A percentile compares a stretch with the other conserved stretches of the same genome.
These are phyloP conservation scores for Earliella scabrosa DNA, from an alignment of 1,284 basidiomycete genomes.

Conservation along the genomic window DNA sequence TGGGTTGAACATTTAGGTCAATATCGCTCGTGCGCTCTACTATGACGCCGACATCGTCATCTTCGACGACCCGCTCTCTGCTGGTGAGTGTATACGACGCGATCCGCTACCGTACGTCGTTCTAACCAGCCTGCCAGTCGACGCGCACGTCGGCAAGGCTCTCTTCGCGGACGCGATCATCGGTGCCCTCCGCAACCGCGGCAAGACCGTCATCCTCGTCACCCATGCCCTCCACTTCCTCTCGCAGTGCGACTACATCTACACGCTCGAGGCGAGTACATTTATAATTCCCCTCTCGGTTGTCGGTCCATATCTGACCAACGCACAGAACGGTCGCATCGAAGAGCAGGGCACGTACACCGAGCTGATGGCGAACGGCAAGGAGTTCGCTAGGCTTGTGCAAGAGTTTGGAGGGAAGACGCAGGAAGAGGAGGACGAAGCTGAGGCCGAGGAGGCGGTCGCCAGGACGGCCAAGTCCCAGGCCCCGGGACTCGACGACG, in stretches of 20 bases:
- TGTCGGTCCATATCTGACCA: too few relatives aligned
- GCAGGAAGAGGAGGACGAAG: slow-evolving; percentile 45
- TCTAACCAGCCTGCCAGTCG: slow-evolving; percentile 44
- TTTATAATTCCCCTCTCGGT: background rate
- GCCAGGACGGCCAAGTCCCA: slow-evolving; percentile 30
- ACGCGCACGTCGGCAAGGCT: slow-evolving; percentile 72
- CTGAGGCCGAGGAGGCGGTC: slow-evolving; percentile 40
- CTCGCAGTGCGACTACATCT: slow-evolving; percentile 69
- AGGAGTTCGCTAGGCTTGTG: slow-evolving; percentile 66
- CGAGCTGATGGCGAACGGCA: slow-evolving; percentile 54
- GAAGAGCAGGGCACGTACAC: slow-evolving; percentile 69
- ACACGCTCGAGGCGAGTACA: slow-evolving; percentile 40
- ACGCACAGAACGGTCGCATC: slow-evolving; percentile 53
- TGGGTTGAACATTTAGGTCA: slow-evolving; percentile 44
- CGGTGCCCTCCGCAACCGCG: slow-evolving; percentile 51
- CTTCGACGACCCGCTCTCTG: slow-evolving; percentile 78
- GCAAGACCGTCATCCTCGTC: slow-evolving; percentile 72
- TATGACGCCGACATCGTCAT: slow-evolving; percentile 71
- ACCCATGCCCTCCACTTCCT: slow-evolving; percentile 80
- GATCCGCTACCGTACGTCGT: background rate
- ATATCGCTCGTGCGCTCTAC: slow-evolving; percentile 77
- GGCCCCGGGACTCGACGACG: slow-evolving; percentile 38
- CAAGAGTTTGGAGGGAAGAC: slow-evolving; percentile 65
- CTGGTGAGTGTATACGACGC: slow-evolving; percentile 43
- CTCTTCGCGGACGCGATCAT: slow-evolving; percentile 73